These are phyloP conservation scores for Colletotrichum liriopes DNA, from an alignment of 2,329 filamentous ascomycete species.

Conservation along the genomic window DNA sequence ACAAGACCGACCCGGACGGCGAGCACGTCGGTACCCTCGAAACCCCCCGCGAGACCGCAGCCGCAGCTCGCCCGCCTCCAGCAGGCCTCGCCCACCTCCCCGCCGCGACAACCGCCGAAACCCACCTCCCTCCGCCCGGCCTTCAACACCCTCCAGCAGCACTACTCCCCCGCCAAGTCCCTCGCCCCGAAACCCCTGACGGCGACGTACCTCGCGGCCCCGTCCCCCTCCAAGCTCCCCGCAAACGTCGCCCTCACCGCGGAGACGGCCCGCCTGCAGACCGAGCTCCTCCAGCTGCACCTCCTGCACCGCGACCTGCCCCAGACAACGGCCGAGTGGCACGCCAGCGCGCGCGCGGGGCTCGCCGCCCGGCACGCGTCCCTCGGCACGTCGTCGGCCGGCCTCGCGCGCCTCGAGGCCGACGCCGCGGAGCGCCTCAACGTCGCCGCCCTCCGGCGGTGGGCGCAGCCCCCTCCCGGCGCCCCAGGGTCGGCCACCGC, in stretches of 20 bases:
- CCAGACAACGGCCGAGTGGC: constrained; percentile 65
- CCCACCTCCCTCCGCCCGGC: constrained; percentile 60
- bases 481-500: neutral
- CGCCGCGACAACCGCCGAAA: constrained; percentile 18
- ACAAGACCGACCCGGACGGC: constrained; percentile 33
- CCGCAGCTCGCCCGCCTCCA: constrained; percentile 53
- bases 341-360: constrained; percentile 66
- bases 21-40: constrained; percentile 40
- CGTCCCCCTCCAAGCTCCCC: constrained; percentile 74
- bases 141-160: constrained; percentile 77
- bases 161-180: constrained; percentile 76
- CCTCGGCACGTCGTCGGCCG: constrained; percentile 54
- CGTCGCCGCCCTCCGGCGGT: constrained; percentile 66
- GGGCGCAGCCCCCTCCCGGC: constrained; percentile 53
- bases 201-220: constrained; percentile 70
- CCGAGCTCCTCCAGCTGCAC: constrained; percentile 76
- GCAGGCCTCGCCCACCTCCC: constrained; percentile 13
- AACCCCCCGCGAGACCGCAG: constrained; percentile 51
- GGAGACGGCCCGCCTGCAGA: constrained; percentile 72
- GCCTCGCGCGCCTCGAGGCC: constrained; percentile 56
- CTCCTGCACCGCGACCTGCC: constrained; percentile 72
- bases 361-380: constrained; percentile 63
- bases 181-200: constrained; percentile 75
- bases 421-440: constrained; percentile 67
- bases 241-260: constrained; percentile 72